phyloP scores from a whole-genome alignment of 139 green algal species.

The Coelastrella sp. region DNA sequence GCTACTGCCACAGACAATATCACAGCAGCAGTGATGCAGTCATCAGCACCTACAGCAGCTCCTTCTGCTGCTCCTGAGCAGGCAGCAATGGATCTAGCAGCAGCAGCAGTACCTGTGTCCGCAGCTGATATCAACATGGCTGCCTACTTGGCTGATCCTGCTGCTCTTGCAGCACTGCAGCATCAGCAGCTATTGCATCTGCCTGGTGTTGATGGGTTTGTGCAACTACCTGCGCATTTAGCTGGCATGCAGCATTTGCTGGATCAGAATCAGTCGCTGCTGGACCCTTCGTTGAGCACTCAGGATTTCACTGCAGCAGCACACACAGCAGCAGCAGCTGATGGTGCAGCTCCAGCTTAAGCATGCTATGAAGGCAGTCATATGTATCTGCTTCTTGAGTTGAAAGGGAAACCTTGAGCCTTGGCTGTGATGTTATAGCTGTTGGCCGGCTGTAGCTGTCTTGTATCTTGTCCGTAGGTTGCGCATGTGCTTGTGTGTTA shows the following conservation, averaged over 20 bases:
- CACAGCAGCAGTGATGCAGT: neutral
- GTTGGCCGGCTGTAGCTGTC: too few relatives aligned
- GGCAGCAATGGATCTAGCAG: neutral
- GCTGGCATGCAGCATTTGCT: conserved; percentile 35
- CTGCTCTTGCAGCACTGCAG: conserved; percentile 11
- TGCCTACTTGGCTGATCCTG: conserved; percentile 7
- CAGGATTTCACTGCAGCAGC: conserved; percentile 25
- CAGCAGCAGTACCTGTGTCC: conserved; percentile 5
- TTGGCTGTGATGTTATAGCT: too few relatives aligned
- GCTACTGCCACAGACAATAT: neutral
- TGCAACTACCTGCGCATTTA: conserved; percentile 16
- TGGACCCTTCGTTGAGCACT: neutral
- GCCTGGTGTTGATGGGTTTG: neutral
- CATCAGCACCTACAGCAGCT: neutral
- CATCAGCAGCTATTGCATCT: conserved; percentile 20
- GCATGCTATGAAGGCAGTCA: too few relatives aligned
- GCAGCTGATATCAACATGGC: neutral
- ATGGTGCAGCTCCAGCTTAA: neutral
- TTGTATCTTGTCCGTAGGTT: too few relatives aligned
- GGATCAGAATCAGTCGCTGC: conserved; percentile 1
- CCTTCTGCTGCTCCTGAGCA: conserved; percentile 6
- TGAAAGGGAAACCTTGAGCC: too few relatives aligned
- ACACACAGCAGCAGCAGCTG: conserved; percentile 10
- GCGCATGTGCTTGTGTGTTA: too few relatives aligned
- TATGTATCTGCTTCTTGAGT: too few relatives aligned